Percentiles rank a stretch among this genome's conserved stretches.
These are phyloP conservation scores for Chondrostereum purpureum DNA, from an alignment of 1,284 basidiomycete species.

Conservation along the genomic window DNA sequence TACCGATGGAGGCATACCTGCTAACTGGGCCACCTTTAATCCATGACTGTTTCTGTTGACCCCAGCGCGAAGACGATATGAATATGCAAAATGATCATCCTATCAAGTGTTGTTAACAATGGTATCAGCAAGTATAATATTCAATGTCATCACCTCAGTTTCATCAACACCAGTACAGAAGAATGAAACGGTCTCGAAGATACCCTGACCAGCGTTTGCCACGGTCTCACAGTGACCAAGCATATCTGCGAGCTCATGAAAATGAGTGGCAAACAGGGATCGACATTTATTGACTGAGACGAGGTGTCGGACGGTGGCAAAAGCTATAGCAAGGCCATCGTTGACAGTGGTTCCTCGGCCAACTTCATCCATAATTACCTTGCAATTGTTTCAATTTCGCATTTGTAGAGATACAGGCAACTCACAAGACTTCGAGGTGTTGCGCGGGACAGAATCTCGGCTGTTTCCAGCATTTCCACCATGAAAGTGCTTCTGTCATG, in stretches of 20 bases:
- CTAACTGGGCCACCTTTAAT: slow-evolving; percentile 83
- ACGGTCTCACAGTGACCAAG: slow-evolving; percentile 46
- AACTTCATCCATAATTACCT: slow-evolving; percentile 98
- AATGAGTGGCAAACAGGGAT: slow-evolving; percentile 93
- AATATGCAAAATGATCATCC: slow-evolving; percentile 77
- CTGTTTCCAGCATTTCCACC: slow-evolving; percentile 87
- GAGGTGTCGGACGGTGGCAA: slow-evolving; percentile 83
- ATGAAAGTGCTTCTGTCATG: slow-evolving; percentile 92
- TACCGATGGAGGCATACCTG: slow-evolving; percentile 72
- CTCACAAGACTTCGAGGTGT: slow-evolving; percentile 75
- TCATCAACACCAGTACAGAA: slow-evolving; percentile 87
- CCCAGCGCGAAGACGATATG: slow-evolving; percentile 75
- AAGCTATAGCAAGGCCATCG: slow-evolving; percentile 91
- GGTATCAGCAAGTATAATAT: slow-evolving; percentile 1
- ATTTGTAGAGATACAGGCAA: slow-evolving; percentile 12
- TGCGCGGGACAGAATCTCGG: slow-evolving; percentile 76
- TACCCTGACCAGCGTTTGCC: slow-evolving; percentile 31
- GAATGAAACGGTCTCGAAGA: slow-evolving; percentile 66
- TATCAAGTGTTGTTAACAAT: slow-evolving; percentile 20
- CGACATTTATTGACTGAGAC: slow-evolving; percentile 70
- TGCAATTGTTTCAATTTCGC: too few relatives aligned
- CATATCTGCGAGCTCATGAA: slow-evolving; percentile 89
- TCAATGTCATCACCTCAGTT: slow-evolving; percentile 46
- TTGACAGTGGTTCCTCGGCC: slow-evolving; percentile 90
- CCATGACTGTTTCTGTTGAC: slow-evolving; percentile 92